A percentile compares a stretch with the other conserved stretches of the same genome.
These are phyloP conservation scores for Pachysandra terminalis DNA, from an alignment of 164 flowering plant species.

Conservation along the genomic window DNA sequence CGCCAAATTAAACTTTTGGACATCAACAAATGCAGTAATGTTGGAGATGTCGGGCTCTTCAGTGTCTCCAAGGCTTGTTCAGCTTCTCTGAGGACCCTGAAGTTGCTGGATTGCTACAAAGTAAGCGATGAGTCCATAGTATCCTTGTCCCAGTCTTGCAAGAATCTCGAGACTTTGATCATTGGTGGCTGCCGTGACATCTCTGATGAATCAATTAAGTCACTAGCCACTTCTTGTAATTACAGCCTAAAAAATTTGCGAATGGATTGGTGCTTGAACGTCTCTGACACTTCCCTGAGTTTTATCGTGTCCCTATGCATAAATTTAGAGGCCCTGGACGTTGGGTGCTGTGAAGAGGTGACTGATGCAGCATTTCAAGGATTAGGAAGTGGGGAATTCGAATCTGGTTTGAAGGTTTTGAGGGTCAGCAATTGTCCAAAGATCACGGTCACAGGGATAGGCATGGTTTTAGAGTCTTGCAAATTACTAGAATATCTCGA, in stretches of 20 bases:
- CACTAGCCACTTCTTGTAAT: slow-evolving; percentile 49
- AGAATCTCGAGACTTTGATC: slow-evolving; percentile 71
- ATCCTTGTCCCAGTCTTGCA: slow-evolving; percentile 61
- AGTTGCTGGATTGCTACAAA: slow-evolving; percentile 71
- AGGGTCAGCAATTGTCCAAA: slow-evolving; percentile 75
- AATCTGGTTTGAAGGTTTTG: slow-evolving; percentile 52
- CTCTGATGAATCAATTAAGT: slow-evolving; percentile 55
- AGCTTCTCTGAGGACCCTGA: slow-evolving; percentile 54
- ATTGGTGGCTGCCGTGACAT: slow-evolving; percentile 79
- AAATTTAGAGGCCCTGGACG: slow-evolving; percentile 70
- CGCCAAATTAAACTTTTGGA: slow-evolving; percentile 47
- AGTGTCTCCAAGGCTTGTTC: slow-evolving; percentile 61
- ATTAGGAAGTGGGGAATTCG: slow-evolving; percentile 32
- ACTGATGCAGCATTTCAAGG: slow-evolving; percentile 71
- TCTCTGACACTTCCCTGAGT: slow-evolving; percentile 66
- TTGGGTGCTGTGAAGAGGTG: slow-evolving; percentile 82
- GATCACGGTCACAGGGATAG: slow-evolving; percentile 64
- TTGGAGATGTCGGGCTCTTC: slow-evolving; percentile 68
- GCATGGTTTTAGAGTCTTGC: slow-evolving; percentile 55
- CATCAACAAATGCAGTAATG: slow-evolving; percentile 70
- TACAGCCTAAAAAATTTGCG: slow-evolving; percentile 57
- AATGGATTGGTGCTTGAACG: slow-evolving; percentile 88
- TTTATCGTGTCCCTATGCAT: slow-evolving; percentile 53
- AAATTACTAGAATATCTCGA: slow-evolving; percentile 66
- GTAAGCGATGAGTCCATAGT: slow-evolving; percentile 68